Percentiles rank a stretch among this genome's conserved stretches.
Evolutionary conservation across 1,284 basidiomycete genomes (phyloP).

Genomic region (Agroathelia rolfsii): DNA sequence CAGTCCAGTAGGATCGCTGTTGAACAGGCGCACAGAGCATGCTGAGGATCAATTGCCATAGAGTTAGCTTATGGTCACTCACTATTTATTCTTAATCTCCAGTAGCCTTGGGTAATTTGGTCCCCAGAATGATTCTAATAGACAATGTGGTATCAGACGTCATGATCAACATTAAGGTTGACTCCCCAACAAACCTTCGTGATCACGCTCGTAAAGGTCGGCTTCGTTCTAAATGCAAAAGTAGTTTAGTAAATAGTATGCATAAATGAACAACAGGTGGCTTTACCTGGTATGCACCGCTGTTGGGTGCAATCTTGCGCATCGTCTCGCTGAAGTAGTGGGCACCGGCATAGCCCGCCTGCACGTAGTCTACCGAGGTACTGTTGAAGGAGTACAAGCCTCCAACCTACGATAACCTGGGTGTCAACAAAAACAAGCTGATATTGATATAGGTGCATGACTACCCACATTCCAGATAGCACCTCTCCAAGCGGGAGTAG

Average conservation of each 20-base stretch:
- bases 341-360: constrained; percentile 23
- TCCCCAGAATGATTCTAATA: constrained; percentile 42
- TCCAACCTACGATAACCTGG: no score
- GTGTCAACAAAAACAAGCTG: background rate
- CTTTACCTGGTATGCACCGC: constrained; percentile 40
- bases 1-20: constrained; percentile 42
- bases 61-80: constrained; percentile 13
- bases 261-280: constrained; percentile 1
- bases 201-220: constrained; percentile 45
- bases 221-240: constrained; percentile 37
- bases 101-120: constrained; percentile 36
- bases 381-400: no score
- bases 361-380: constrained; percentile 27
- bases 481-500: constrained; percentile 36
- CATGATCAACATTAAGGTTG: background rate
- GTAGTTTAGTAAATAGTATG: constrained; percentile 3
- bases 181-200: constrained; percentile 26
- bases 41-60: background rate
- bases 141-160: constrained; percentile 4
- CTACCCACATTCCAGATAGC: constrained; percentile 39
- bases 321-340: constrained; percentile 28
- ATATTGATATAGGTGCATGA: constrained; percentile 19
- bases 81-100: constrained; percentile 48
- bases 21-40: constrained; percentile 6
- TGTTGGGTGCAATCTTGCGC: constrained; percentile 35